Base-by-base conservation (phyloP, 1,139 yeast species). In the Saccharomyces hybrid region DNA sequence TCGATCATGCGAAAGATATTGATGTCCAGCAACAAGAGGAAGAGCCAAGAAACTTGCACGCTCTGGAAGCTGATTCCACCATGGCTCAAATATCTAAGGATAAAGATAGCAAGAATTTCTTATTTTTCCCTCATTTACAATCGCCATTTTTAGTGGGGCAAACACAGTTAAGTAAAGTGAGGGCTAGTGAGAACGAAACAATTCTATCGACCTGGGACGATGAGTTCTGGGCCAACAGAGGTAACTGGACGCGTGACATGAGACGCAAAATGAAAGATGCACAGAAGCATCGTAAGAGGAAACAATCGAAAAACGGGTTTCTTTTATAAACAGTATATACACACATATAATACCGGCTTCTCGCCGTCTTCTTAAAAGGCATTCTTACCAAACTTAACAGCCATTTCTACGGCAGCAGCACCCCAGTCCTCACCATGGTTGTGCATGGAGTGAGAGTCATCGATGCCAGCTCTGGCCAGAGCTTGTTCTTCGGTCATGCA, bases 371-470 rank as follows among this genome's bases (percentile, higher is more conserved):
- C 26, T 53, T 48, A 58, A 53, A 52, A 52, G 29, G 62, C 65
- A 42, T 57, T 58, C 47, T 61, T 58, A 42, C 70, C 69, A 54
- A 70, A 77, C 59, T 86, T 87, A 47, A 76, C 61, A 9, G 85
- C 84, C 98, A 90, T 91, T 75, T 93, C 99, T 42, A 93, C 96
- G n/a, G 98, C 98, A 57, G 97, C 97, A 49, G 95, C 93, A 64
- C 96, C 99, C 98, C 98, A 93, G 72, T 93, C 98, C 67, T 82
- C 89, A 60, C 99, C 99, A 69, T 93, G 99, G 75, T 93, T 93
- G 73, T 93, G 99, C 84, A 82, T 80, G 59, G 76, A 71, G 34
- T 65, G 61, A 28, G 77, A 78, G 51, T 84, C 88, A 58, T 84
- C 80, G 60, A 93, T 74, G n/a, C 98, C 99, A 9, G 98, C 96